phyloP scores from a whole-genome alignment of 2,329 filamentous ascomycete species.

The Aspergillus transmontanensis region DNA sequence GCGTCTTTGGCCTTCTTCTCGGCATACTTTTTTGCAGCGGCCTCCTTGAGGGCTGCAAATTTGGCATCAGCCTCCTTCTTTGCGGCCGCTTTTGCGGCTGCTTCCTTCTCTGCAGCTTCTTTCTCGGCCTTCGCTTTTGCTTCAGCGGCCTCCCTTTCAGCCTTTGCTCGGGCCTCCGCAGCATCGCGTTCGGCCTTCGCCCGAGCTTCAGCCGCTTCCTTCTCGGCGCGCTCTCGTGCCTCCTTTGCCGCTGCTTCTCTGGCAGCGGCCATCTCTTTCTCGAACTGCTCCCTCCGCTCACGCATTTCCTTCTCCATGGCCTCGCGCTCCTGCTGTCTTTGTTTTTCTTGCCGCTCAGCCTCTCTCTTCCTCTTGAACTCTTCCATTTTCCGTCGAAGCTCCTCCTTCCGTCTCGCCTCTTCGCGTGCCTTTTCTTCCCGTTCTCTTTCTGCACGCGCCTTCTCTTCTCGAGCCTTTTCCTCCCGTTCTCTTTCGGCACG shows the following conservation, averaged over 20 bases:
- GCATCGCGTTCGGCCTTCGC: conserved; percentile 35
- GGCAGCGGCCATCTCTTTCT: conserved; percentile 39
- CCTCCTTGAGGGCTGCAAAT: conserved; percentile 42
- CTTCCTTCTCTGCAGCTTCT: conserved; percentile 69
- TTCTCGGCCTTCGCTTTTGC: conserved; percentile 39
- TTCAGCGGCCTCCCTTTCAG: conserved; percentile 31
- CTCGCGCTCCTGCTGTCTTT: conserved; percentile 43
- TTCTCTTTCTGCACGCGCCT: background rate
- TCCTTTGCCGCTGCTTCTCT: conserved; percentile 26
- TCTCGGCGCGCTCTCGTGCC: conserved; percentile 33
- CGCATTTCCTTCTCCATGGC: conserved; percentile 43
- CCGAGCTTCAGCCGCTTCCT: conserved; percentile 39
- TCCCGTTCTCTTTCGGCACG: background rate
- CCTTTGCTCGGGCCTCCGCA: conserved; percentile 26
- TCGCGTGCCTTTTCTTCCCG: conserved; percentile 30
- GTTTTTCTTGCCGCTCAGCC: conserved; percentile 40
- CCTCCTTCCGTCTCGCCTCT: conserved; percentile 39
- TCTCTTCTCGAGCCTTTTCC: background rate
- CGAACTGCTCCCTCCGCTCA: conserved; percentile 44
- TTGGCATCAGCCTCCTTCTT: conserved; percentile 43
- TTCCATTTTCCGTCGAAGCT: conserved; percentile 42
- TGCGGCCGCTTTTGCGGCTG: conserved; percentile 38
- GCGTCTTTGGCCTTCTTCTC: conserved; percentile 41
- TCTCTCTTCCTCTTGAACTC: conserved; percentile 40
- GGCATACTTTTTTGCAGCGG: conserved; percentile 41